phyloP scores from a whole-genome alignment of 2,329 filamentous ascomycete species.

The Trichophyton simii region DNA sequence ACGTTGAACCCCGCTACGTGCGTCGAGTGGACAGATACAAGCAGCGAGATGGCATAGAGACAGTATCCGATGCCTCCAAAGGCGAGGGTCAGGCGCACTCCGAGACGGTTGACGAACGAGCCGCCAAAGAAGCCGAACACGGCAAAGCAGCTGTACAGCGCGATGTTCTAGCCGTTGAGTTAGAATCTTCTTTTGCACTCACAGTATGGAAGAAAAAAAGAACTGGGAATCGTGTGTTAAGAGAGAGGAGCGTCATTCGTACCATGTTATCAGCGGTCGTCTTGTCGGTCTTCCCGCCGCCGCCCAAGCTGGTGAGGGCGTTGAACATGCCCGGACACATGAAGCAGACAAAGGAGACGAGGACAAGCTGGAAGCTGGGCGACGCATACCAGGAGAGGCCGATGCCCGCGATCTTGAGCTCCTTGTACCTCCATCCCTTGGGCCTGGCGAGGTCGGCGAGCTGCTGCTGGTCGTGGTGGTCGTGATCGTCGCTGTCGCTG shows the following conservation, averaged over 20 bases:
- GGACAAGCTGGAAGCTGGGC: slow-evolving; percentile 56
- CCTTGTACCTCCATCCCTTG: not conserved
- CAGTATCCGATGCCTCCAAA: slow-evolving; percentile 38
- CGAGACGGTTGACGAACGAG: slow-evolving; percentile 34
- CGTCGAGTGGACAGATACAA: slow-evolving; percentile 39
- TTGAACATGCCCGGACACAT: slow-evolving; percentile 64
- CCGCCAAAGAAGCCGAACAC: slow-evolving; percentile 53
- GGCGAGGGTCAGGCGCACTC: slow-evolving; percentile 32
- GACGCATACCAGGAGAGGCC: slow-evolving; percentile 59
- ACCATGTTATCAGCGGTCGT: slow-evolving; percentile 47
- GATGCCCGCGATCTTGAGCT: slow-evolving; percentile 42
- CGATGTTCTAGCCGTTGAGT: slow-evolving; percentile 42
- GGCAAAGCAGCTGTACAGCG: slow-evolving; percentile 60
- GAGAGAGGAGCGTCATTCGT: not conserved
- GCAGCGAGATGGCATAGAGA: slow-evolving; percentile 37
- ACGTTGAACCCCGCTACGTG: slow-evolving; percentile 38
- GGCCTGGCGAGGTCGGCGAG: not conserved
- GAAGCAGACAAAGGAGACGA: slow-evolving; percentile 61
- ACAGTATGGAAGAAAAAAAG: not conserved
- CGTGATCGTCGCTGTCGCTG: not conserved
- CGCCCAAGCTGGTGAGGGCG: slow-evolving; percentile 52
- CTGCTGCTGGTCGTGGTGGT: not conserved
- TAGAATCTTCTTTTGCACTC: not conserved
- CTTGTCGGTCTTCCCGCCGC: slow-evolving; percentile 46
- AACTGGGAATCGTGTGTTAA: not conserved